These are phyloP conservation scores for Nicotiana undulata DNA, from an alignment of 257 asterid genomes.

Conservation along the genomic window DNA sequence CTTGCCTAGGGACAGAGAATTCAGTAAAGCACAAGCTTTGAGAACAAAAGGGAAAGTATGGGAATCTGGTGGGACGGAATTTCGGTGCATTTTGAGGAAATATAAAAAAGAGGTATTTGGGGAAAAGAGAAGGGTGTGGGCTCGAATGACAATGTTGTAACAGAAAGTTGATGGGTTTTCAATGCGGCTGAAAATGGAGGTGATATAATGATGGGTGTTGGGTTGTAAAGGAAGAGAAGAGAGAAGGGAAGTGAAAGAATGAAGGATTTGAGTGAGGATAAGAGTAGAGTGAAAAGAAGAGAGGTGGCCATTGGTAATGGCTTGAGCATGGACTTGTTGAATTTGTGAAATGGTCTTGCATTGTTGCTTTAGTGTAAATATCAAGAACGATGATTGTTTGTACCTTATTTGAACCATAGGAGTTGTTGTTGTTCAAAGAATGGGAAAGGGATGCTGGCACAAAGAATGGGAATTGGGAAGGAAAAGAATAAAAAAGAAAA, in stretches of 20 bases:
- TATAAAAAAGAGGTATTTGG: conserved; percentile 36
- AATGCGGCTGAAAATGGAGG: conserved; percentile 49
- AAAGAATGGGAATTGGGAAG: neutral
- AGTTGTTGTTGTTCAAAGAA: neutral
- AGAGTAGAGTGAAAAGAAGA: conserved; percentile 32
- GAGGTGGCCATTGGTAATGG: conserved; percentile 52
- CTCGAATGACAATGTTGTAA: conserved; percentile 61
- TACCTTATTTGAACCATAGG: conserved; percentile 25
- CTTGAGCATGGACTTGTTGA: conserved; percentile 67
- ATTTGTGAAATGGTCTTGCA: conserved; percentile 48
- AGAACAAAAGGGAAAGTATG: conserved; percentile 62
- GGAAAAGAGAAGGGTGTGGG: conserved; percentile 40
- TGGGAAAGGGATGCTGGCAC: neutral
- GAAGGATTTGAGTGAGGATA: conserved; percentile 58
- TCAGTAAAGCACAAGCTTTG: conserved; percentile 48
- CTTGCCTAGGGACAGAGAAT: conserved; percentile 25
- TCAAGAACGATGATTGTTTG: conserved; percentile 30
- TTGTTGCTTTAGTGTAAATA: conserved; percentile 22
- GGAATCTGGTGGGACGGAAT: conserved; percentile 47
- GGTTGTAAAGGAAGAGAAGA: conserved; percentile 8
- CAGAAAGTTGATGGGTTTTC: conserved; percentile 50
- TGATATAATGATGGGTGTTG: conserved; percentile 22
- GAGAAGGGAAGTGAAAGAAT: conserved; percentile 32
- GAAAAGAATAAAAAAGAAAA: neutral
- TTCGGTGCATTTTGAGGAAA: conserved; percentile 45